Conservation (phyloP, 768 basidiomycete genomes). For the Podaxis sp. region DNA sequence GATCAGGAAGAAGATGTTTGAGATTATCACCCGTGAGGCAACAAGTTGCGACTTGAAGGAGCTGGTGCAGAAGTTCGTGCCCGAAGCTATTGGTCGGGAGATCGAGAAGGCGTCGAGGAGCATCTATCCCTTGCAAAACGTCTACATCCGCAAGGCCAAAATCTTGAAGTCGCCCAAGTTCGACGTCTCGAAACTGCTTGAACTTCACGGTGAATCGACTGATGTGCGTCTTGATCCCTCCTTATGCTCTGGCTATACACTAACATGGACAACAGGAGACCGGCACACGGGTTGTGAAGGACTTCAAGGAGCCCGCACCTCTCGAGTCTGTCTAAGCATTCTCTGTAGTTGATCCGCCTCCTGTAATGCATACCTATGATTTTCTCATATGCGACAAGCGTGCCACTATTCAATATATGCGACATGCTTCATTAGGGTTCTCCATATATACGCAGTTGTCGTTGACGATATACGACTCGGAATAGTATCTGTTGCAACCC, state of each 20-base stretch:
- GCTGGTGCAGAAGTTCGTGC: constrained; percentile 97
- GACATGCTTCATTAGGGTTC: constrained; percentile 16
- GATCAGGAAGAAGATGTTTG: constrained; percentile 99
- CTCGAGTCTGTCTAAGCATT: constrained; percentile 81
- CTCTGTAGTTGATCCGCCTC: constrained; percentile 34
- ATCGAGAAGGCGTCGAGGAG: constrained; percentile 97
- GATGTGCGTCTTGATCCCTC: constrained; percentile 60
- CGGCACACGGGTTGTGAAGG: constrained; percentile 89
- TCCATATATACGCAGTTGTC: background rate
- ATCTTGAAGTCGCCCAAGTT: constrained; percentile 98
- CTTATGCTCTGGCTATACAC: constrained; percentile 15
- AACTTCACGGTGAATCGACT: constrained; percentile 93
- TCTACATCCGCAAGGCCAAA: constrained; percentile 98
- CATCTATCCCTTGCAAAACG: constrained; percentile 99
- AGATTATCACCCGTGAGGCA: constrained; percentile 96
- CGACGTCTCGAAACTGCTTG: constrained; percentile 92
- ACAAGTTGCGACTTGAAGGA: constrained; percentile 96
- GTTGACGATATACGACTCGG: background rate
- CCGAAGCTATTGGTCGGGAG: constrained; percentile 98
- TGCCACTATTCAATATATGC: constrained; percentile 25
- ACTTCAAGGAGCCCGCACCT: constrained; percentile 98
- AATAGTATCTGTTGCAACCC: constrained; percentile 1
- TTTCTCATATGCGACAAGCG: constrained; percentile 21
- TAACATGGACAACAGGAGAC: constrained; percentile 64
- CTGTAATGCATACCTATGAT: constrained; percentile 29